A percentile compares a stretch with the other conserved stretches of the same genome.
Conservation (phyloP, 108 stramenopile genomes). For the Fistulifera solaris region DNA sequence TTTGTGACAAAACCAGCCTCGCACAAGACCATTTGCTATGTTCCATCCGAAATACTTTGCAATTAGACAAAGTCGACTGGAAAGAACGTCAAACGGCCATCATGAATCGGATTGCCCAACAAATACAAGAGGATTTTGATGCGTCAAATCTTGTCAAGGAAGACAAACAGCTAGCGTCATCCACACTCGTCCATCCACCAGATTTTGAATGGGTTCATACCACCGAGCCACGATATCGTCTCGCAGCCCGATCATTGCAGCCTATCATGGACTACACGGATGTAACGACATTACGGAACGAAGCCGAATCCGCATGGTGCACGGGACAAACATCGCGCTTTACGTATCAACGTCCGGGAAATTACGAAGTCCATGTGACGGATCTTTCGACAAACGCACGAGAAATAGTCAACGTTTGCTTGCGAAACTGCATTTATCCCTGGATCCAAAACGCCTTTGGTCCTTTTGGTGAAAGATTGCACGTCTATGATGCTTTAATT, state of each 20-base stretch:
- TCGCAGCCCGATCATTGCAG: constrained; percentile 9
- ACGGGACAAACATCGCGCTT: constrained; percentile 16
- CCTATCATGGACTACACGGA: constrained; percentile 7
- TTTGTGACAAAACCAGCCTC: no score
- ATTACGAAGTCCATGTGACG: constrained; percentile 34
- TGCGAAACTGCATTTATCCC: constrained; percentile 38
- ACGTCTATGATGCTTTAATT: constrained; percentile 53
- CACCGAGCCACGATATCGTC: no score
- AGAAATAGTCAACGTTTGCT: constrained; percentile 20
- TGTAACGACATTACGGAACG: constrained; percentile 5
- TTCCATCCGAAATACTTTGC: no score
- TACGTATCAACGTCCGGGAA: constrained; percentile 28
- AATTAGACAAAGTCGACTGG: no score
- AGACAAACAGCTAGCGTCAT: no score
- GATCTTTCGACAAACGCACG: constrained; percentile 13
- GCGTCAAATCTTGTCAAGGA: no score
- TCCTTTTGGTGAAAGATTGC: constrained; percentile 12
- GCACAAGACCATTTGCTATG: no score
- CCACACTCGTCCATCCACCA: no score
- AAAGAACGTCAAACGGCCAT: no score
- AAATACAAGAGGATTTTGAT: no score
- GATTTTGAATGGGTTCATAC: no score
- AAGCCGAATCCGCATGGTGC: constrained; percentile 12
- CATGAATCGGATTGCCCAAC: no score
- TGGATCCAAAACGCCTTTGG: constrained; percentile 41